Base-by-base conservation (phyloP, 805 yeast species). In the Cyberlindnera misumaiensis region DNA sequence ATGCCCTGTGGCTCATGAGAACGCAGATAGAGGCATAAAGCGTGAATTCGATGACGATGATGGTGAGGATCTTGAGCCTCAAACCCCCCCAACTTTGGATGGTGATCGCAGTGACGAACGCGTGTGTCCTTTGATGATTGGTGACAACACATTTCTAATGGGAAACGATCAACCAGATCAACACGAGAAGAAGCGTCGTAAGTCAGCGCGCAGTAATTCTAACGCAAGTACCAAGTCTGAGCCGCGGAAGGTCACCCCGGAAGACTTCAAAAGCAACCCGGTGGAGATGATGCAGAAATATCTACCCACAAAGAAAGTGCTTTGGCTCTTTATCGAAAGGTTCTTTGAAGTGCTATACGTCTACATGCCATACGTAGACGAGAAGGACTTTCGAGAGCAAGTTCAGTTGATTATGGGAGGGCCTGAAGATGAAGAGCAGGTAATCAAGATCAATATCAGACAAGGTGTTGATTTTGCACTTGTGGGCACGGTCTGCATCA, bases 361-460 rank as follows among this genome's bases (percentile, higher is more conserved):
- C 11, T 78, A 72, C 40, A 64, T 81, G 48, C 89, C 93, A 3
- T 77, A 72, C 44, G 58, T 81, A 26, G 87, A 81, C 55, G 86
- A 81, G 52, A 60, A 48, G 37, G 63, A 63, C 9, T 74, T 76
- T 52, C 67, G 67, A 38, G 47, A 47, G 14, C 68, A 70, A 35
- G 55, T 77, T 13, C 46, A 59, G 1, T 52, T 65, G 17, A 67
- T 77, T 6, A 58, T 78, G 25, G 82, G 78, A 11, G 37, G 56
- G 1, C 45, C 49, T 14, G 60, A 58, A 18, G 65, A 64, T 35
- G 42, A 48, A 31, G 50, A 48, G 5, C 51, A 59, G 33, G 18
- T 38, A 14, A 45, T 67, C 10, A 54, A 51, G 4, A 41, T 66
- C 13, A 44, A 52, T 7, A 60, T 65, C 33, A 45, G 59, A 17